These are phyloP conservation scores for Stenogyne calaminthoides DNA, from an alignment of 305 asterid genomes.

Conservation along the genomic window DNA sequence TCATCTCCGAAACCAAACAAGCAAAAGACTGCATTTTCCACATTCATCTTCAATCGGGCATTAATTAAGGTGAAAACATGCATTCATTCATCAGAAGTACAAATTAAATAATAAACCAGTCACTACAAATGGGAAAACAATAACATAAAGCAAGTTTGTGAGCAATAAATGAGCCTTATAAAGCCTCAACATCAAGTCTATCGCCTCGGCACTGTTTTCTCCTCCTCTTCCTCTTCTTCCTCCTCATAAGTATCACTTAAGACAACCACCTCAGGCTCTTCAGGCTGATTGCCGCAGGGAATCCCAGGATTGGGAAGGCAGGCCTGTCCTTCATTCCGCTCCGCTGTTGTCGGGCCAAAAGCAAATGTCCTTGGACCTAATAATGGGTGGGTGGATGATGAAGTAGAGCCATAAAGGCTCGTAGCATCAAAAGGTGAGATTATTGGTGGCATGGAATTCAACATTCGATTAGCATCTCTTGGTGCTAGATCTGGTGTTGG, in stretches of 20 bases:
- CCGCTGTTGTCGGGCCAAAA: constrained; percentile 13
- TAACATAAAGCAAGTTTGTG: not conserved
- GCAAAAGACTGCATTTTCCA: not conserved
- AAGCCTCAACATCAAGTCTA: constrained; percentile 46
- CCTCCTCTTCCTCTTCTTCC: constrained; percentile 36
- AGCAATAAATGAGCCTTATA: constrained; percentile 18
- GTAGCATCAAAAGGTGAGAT: constrained; percentile 8
- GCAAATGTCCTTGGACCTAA: constrained; percentile 21
- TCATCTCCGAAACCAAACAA: not conserved
- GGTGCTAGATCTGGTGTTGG: constrained; percentile 19
- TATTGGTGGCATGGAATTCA: constrained; percentile 27
- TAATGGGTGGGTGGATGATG: constrained; percentile 23
- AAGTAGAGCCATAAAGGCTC: constrained; percentile 2
- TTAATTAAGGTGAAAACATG: constrained; percentile 20
- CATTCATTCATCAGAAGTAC: constrained; percentile 19
- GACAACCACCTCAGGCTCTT: constrained; percentile 17
- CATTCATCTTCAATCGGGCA: constrained; percentile 12
- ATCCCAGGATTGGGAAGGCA: not conserved
- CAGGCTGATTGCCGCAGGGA: constrained; percentile 14
- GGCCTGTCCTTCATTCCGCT: constrained; percentile 12
- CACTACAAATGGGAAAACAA: constrained; percentile 15
- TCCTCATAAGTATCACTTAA: constrained; percentile 39
- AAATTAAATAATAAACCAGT: constrained; percentile 9
- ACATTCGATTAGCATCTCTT: constrained; percentile 18
- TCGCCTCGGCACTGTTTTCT: constrained; percentile 13